Percentiles rank a stretch among this genome's conserved stretches.
Conservation (phyloP, 2,329 filamentous ascomycete genomes). For the Fusarium sublunatum region DNA sequence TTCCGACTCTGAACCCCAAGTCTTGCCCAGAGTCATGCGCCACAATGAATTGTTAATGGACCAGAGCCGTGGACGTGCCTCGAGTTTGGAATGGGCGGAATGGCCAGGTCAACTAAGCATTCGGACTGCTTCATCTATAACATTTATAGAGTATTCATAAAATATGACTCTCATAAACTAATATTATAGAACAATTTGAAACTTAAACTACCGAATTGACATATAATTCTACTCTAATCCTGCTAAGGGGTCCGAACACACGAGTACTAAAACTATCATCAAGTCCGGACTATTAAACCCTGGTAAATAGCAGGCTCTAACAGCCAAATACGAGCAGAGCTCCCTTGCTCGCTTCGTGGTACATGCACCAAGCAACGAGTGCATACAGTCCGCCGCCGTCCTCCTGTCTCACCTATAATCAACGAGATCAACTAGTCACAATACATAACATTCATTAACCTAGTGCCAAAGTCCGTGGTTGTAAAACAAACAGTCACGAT, state of each 20-base stretch:
- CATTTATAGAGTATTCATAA: no score
- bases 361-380: slow-evolving; percentile 15
- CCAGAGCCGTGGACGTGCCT: slow-evolving; percentile 14
- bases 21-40: slow-evolving; percentile 17
- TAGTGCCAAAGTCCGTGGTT: slow-evolving; percentile 18
- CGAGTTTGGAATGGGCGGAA: slow-evolving; percentile 16
- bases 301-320: background rate
- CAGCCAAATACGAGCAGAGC: slow-evolving; percentile 20
- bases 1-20: slow-evolving; percentile 24
- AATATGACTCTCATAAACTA: no score
- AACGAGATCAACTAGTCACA: slow-evolving; percentile 21
- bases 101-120: no score
- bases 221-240: no score
- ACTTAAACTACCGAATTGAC: no score
- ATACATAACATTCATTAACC: slow-evolving; percentile 3
- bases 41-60: slow-evolving; percentile 23
- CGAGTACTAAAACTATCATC: no score
- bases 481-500: slow-evolving; percentile 33
- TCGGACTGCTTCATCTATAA: no score
- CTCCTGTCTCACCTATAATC: slow-evolving; percentile 32
- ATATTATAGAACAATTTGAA: no score
- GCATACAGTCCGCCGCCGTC: slow-evolving; percentile 18
- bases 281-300: no score
- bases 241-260: no score
- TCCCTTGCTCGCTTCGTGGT: slow-evolving; percentile 32